Base-by-base conservation (phyloP, 306 rosid genomes). In the Prosopis cineraria region DNA sequence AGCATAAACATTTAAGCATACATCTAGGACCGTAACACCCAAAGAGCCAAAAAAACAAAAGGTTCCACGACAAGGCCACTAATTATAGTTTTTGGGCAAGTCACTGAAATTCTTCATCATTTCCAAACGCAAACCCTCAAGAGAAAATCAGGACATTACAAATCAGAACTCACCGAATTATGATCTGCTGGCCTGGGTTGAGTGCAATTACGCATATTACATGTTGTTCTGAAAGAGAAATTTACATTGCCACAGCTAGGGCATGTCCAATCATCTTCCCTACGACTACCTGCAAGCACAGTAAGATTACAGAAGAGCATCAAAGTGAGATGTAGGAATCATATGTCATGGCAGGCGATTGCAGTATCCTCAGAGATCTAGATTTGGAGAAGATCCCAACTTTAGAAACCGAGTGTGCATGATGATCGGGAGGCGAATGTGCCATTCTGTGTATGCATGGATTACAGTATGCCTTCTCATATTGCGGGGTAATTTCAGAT, bases 261-360 rank as follows among this genome's bases (percentile, higher is more conserved):
- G 75, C 99, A 96, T 9, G 97, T 96, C 99, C 99, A 96, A 74
- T 96, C 99, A 83, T 96, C 99, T 83, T 96, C 99, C 87, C 99
- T 90, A 9, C 98, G 93, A 84, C 97, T 90, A 73, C 99, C 99
- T 96, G 78, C 72, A 90, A 81, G 77, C 72, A 39, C 16, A 72
- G 63, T 55, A 20, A 25, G 58, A 78, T 67, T 37, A 65, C 53
- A 63, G 12, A 69, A 13, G 34, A 24, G 10, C 65, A 70, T 37
- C 78, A n/a, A n/a, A 14, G 19, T 27, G 27, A 31, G 34, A 25
- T 1, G 27, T 63, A 45, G 62, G 43, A 74, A 72, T 41, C 39
- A 19, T 22, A 5, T 55, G 33, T 33, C 40, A 72, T 3, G 36
- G 2, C 37, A 29, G 52, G 16, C 0, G 1, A 33, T 11, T 50